These are phyloP conservation scores for Biscogniauxia marginata DNA, from an alignment of 2,329 filamentous ascomycete genomes.

Conservation along the genomic window DNA sequence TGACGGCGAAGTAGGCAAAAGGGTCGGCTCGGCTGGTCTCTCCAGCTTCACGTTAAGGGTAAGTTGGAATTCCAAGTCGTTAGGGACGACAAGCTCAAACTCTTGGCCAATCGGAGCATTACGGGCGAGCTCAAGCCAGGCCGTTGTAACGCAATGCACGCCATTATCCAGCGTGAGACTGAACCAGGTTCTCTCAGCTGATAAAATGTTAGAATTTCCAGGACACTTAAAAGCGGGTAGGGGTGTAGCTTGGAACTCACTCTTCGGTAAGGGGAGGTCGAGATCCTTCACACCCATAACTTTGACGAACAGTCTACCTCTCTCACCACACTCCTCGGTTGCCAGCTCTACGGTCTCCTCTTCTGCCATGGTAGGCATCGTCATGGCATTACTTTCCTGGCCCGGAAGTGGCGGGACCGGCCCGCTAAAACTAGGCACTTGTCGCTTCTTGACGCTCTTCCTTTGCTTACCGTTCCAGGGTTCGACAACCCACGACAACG, in stretches of 20 bases:
- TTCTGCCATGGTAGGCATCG: conserved; percentile 66
- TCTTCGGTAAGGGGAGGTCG: conserved; percentile 84
- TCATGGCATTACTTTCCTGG: conserved; percentile 74
- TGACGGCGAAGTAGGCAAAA: conserved; percentile 54
- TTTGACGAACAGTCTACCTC: conserved; percentile 93
- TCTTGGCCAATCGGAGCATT: conserved; percentile 96
- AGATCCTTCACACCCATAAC: conserved; percentile 98
- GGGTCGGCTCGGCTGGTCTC: conserved; percentile 63
- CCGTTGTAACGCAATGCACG: conserved; percentile 94
- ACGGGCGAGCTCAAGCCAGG: conserved; percentile 88
- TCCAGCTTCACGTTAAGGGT: conserved; percentile 94
- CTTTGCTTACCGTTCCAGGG: conserved; percentile 87
- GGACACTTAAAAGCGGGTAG: not conserved
- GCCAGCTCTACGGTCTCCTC: conserved; percentile 59
- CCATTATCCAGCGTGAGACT: conserved; percentile 97
- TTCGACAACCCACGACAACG: conserved; percentile 93
- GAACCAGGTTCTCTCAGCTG: conserved; percentile 90
- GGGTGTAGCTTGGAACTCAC: conserved; percentile 52
- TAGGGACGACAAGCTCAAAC: conserved; percentile 94
- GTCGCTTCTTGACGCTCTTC: conserved; percentile 60
- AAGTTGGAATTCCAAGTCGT: conserved; percentile 97
- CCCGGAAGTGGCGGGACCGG: conserved; percentile 82
- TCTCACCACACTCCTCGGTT: conserved; percentile 77
- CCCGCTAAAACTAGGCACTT: conserved; percentile 48
- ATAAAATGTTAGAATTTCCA: conserved; percentile 16